Percentiles rank a stretch among this genome's conserved stretches.
phyloP scores from a whole-genome alignment of 768 basidiomycete species.

The Lactifluus rugatus region DNA sequence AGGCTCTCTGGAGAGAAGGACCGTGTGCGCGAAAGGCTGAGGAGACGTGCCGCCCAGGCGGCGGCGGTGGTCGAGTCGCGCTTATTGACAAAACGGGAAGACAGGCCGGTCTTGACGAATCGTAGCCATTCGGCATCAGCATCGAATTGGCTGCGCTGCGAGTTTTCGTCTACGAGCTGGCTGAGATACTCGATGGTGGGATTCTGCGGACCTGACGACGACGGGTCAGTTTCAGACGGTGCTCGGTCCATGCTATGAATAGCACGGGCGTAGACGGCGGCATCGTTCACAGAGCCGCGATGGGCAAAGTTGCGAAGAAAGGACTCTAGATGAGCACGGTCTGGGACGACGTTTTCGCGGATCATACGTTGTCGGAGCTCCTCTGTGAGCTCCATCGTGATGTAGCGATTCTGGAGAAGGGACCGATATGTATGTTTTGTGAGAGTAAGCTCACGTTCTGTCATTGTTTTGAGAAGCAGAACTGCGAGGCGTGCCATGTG shows the following conservation, averaged over 20 bases:
- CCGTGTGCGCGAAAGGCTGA: slow-evolving; percentile 3
- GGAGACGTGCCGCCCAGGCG: slow-evolving; percentile 11
- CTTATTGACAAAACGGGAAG: slow-evolving; percentile 2
- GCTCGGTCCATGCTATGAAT: slow-evolving; percentile 27
- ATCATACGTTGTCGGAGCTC: slow-evolving; percentile 37
- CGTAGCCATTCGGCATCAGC: slow-evolving; percentile 5
- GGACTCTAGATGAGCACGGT: slow-evolving; percentile 36
- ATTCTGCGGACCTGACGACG: neutral
- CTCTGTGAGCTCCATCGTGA: slow-evolving; percentile 41
- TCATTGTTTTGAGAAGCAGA: slow-evolving; percentile 14
- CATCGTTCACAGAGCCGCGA: slow-evolving; percentile 35
- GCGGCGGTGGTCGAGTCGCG: neutral
- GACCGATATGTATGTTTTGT: slow-evolving; percentile 1
- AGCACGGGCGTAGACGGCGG: slow-evolving; percentile 31
- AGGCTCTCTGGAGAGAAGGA: slow-evolving; percentile 26
- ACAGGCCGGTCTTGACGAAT: neutral
- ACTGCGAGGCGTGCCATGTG: slow-evolving; percentile 4
- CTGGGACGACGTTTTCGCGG: slow-evolving; percentile 32
- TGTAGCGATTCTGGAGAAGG: slow-evolving; percentile 33
- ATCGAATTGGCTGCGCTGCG: neutral
- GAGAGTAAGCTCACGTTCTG: slow-evolving; percentile 10
- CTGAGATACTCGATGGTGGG: slow-evolving; percentile 8
- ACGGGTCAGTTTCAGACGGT: neutral
- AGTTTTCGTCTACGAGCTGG: slow-evolving; percentile 9
- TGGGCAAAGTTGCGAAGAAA: slow-evolving; percentile 40